Evolutionary conservation across 1,139 yeast species (phyloP).

Genomic region (Pneumocystis wakefieldiae): DNA sequence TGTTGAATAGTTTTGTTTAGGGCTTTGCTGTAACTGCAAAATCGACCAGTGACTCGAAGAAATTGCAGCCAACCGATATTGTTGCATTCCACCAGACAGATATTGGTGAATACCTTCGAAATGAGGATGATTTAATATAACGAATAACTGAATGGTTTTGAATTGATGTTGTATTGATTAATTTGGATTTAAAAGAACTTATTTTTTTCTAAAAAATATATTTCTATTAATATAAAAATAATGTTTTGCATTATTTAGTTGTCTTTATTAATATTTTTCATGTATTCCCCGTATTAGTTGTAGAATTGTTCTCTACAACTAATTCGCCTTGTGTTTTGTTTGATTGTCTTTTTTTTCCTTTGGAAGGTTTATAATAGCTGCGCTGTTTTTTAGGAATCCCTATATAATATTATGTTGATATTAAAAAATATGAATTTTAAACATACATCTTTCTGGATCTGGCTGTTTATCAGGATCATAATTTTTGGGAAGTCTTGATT

Average conservation of each 20-base stretch:
- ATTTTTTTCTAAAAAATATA: background rate
- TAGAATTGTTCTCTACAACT: background rate
- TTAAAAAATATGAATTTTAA: background rate
- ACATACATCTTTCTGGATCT: constrained; percentile 57
- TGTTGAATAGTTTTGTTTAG: constrained; percentile 3
- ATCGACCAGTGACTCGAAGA: constrained; percentile 77
- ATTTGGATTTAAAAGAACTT: background rate
- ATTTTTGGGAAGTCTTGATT: constrained; percentile 29
- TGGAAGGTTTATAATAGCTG: constrained; percentile 63
- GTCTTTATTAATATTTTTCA: constrained; percentile 13
- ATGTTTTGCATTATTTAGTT: constrained; percentile 24
- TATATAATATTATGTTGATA: background rate
- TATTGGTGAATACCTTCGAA: constrained; percentile 95
- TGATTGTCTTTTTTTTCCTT: constrained; percentile 33
- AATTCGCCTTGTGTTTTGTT: constrained; percentile 53
- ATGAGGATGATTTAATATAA: constrained; percentile 77
- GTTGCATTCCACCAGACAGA: constrained; percentile 96
- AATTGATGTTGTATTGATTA: background rate
- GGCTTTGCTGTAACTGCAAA: constrained; percentile 95
- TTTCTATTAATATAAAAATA: constrained; percentile 13
- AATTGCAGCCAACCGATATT: constrained; percentile 81
- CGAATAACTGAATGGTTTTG: constrained; percentile 33
- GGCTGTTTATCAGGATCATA: constrained; percentile 29
- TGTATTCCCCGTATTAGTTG: background rate
- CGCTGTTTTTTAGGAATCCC: constrained; percentile 72